Evolutionary conservation across 345 rosid genomes (phyloP).

Genomic region (Eucalyptus cloeziana): DNA sequence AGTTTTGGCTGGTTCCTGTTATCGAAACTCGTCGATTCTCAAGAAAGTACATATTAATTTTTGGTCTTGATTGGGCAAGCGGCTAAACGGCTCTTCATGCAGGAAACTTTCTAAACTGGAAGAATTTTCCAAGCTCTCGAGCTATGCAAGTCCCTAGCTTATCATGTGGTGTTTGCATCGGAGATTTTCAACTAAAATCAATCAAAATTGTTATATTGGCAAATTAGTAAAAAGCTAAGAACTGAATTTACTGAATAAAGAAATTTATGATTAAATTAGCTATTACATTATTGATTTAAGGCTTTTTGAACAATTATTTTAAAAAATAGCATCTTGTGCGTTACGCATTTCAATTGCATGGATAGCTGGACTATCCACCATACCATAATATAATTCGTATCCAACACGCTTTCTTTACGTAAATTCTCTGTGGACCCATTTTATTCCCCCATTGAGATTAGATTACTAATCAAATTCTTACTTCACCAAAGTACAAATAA

Average conservation of each 20-base stretch:
- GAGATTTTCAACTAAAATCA: neutral
- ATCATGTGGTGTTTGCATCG: neutral
- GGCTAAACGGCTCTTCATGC: accelerated
- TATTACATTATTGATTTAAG: accelerated
- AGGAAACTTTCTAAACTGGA: neutral
- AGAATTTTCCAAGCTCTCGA: neutral
- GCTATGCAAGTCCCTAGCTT: neutral
- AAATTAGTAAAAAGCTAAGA: neutral
- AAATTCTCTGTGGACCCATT: neutral
- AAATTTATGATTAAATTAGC: accelerated
- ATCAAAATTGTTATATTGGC: neutral
- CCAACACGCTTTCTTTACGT: neutral
- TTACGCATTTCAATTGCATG: neutral
- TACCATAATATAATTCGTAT: neutral
- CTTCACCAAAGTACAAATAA: neutral
- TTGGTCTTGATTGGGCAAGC: neutral
- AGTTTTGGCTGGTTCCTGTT: neutral
- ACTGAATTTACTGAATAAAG: neutral
- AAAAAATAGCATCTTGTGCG: neutral
- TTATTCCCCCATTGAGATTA: neutral
- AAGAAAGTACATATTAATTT: neutral
- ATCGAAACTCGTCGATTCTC: neutral
- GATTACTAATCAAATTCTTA: neutral
- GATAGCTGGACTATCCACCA: neutral
- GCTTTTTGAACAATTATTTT: neutral